A percentile compares a stretch with the other conserved stretches of the same genome.
Evolutionary conservation across 345 rosid species (phyloP).

Genomic region (Dipteronia sinensis): DNA sequence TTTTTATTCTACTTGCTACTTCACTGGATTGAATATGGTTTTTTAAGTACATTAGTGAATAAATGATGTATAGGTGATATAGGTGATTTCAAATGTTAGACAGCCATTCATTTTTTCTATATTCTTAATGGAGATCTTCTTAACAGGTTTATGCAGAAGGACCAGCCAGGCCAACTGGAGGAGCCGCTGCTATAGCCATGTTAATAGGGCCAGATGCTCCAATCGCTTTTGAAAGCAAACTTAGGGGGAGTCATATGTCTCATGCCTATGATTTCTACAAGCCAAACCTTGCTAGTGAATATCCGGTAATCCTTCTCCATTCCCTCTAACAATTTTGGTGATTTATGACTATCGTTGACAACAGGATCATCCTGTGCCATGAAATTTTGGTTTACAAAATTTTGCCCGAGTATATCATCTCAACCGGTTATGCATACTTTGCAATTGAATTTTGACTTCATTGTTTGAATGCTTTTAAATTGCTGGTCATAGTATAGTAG

Average conservation of each 20-base stretch:
- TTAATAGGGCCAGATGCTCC: conserved; percentile 97
- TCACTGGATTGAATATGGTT: not conserved
- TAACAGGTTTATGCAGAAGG: conserved; percentile 99
- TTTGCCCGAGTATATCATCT: not conserved
- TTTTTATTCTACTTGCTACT: conserved; percentile 15
- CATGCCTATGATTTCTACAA: conserved; percentile 99
- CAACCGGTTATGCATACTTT: not conserved
- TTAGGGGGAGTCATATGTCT: conserved; percentile 94
- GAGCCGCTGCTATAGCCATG: conserved; percentile 97
- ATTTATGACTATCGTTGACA: not conserved
- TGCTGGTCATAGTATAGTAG: not conserved
- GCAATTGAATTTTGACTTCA: not conserved
- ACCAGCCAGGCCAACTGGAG: conserved; percentile 99
- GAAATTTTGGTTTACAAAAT: not conserved
- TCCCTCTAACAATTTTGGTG: not conserved
- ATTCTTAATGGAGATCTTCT: conserved; percentile 23
- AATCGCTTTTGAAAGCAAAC: conserved; percentile 88
- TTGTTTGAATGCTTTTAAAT: not conserved
- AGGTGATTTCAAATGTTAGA: not conserved
- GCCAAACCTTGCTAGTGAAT: conserved; percentile 99
- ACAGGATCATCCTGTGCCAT: not conserved
- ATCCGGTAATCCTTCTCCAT: conserved; percentile 63
- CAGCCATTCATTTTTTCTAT: not conserved
- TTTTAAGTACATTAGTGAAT: not conserved
- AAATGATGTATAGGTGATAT: not conserved